Conservation (phyloP, 495 filamentous ascomycete species). For the Pyronema domesticum region DNA sequence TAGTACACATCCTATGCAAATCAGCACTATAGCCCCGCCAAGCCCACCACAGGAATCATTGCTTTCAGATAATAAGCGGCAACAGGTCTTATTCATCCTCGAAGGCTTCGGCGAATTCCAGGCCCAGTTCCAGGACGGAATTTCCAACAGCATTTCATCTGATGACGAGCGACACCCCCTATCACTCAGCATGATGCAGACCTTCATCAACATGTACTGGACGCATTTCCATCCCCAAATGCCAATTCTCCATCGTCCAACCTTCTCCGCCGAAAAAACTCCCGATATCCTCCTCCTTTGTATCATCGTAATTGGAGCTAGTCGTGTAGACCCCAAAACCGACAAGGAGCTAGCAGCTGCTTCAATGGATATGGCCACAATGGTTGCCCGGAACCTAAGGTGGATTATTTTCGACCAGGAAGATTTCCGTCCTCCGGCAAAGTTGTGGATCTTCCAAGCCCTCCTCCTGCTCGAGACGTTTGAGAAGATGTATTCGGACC, state of each 20-base stretch:
- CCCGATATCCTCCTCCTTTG: constrained; percentile 72
- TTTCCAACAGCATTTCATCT: neutral
- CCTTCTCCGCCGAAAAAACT: constrained; percentile 72
- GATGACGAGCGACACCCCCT: constrained; percentile 47
- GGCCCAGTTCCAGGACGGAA: neutral
- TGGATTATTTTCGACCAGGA: constrained; percentile 77
- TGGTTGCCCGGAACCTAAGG: constrained; percentile 76
- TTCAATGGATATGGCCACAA: constrained; percentile 62
- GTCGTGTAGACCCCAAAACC: constrained; percentile 66
- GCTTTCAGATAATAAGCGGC: constrained; percentile 73
- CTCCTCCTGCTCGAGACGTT: constrained; percentile 78
- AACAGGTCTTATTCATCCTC: constrained; percentile 73
- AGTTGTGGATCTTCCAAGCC: constrained; percentile 95
- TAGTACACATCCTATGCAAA: constrained; percentile 63
- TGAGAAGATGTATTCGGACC: constrained; percentile 91
- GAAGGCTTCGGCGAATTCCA: constrained; percentile 28
- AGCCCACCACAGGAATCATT: constrained; percentile 48
- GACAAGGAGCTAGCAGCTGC: constrained; percentile 52
- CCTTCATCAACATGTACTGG: constrained; percentile 89
- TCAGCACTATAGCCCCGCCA: constrained; percentile 71
- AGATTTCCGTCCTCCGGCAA: constrained; percentile 84
- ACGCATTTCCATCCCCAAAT: constrained; percentile 85
- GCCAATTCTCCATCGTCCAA: constrained; percentile 85
- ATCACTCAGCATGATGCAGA: constrained; percentile 85
- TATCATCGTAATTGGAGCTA: constrained; percentile 88